Evolutionary conservation across 768 basidiomycete species (phyloP).

Genomic region (Xerocomellus intermedius): DNA sequence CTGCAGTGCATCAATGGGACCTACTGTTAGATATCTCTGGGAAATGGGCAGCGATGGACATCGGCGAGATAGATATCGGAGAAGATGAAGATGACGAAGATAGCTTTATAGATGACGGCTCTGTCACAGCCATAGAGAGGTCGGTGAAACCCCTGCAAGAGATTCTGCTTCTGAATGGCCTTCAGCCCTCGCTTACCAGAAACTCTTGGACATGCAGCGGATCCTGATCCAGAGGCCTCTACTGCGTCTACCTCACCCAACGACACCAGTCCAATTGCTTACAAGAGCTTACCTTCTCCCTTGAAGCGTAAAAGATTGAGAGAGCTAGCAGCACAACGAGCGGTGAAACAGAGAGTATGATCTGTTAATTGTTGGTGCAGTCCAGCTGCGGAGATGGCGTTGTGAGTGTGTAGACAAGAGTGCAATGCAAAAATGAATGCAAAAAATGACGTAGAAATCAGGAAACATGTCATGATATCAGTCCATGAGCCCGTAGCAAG

Average conservation of each 20-base stretch:
- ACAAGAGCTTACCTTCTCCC: constrained; percentile 22
- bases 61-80: constrained; percentile 7
- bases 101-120: constrained; percentile 1
- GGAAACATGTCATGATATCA: constrained; percentile 36
- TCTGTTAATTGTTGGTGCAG: constrained; percentile 15
- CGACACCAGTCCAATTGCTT: constrained; percentile 7
- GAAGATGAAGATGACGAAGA: constrained; percentile 4
- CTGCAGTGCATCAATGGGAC: constrained; percentile 21
- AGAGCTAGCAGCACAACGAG: constrained; percentile 12
- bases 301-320: constrained; percentile 19
- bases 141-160: background rate
- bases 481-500: constrained; percentile 49
- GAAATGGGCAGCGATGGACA: constrained; percentile 16
- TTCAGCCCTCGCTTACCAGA: constrained; percentile 5
- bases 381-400: constrained; percentile 15
- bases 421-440: constrained; percentile 17
- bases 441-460: constrained; percentile 22
- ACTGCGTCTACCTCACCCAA: background rate
- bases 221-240: constrained; percentile 4
- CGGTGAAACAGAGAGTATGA: constrained; percentile 10
- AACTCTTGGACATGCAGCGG: background rate
- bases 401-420: constrained; percentile 26
- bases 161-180: constrained; percentile 6
- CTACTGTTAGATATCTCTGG: constrained; percentile 15
- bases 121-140: constrained; percentile 9